These are phyloP conservation scores for Scheffersomyces parashehatae DNA, from an alignment of 1,139 yeast genomes.

Conservation along the genomic window DNA sequence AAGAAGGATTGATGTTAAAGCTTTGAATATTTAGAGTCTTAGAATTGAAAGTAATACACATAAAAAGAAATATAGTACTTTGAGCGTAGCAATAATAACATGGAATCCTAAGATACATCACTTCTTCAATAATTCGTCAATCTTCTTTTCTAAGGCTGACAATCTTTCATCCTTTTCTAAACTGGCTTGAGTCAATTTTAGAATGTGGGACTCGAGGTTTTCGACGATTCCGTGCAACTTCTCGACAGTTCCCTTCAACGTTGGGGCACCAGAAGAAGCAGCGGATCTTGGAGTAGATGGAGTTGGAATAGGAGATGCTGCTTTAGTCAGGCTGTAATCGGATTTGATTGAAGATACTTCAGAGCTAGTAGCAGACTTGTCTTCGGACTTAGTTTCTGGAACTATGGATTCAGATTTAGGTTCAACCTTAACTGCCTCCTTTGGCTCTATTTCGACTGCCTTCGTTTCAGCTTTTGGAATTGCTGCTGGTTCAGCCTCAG, in stretches of 20 bases:
- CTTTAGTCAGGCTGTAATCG: constrained; percentile 3
- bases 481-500: constrained; percentile 9
- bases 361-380: constrained; percentile 5
- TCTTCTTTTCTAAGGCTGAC: constrained; percentile 41
- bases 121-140: constrained; percentile 36
- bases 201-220: constrained; percentile 55
- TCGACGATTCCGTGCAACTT: constrained; percentile 58
- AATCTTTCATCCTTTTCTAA: constrained; percentile 65
- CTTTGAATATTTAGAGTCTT: too few species aligned
- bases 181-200: constrained; percentile 52
- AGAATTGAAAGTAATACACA: too few species aligned
- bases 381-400: constrained; percentile 6
- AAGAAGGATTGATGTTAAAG: constrained; percentile 11
- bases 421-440: constrained; percentile 8
- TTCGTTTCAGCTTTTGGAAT: constrained; percentile 7
- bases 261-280: constrained; percentile 46
- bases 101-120: constrained; percentile 10
- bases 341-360: constrained; percentile 1
- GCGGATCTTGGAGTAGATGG: constrained; percentile 15
- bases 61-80: too few species aligned
- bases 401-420: constrained; percentile 5
- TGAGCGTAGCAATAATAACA: not conserved
- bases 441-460: constrained; percentile 11
- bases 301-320: constrained; percentile 13
- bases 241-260: constrained; percentile 70